Evolutionary conservation across 768 basidiomycete species (phyloP).

Genomic region (Suillus ampliporus): DNA sequence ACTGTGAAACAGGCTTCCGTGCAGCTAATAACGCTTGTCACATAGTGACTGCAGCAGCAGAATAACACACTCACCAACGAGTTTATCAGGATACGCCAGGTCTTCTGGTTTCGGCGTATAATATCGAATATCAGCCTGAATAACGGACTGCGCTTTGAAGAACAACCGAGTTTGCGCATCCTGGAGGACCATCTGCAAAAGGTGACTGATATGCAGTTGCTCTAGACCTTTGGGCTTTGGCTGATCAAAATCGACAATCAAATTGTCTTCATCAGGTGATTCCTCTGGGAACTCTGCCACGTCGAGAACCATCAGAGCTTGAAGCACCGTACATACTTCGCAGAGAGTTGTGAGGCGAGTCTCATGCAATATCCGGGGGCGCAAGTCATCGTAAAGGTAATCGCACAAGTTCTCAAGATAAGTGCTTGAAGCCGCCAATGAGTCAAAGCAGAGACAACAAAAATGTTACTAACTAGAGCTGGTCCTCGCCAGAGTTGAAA

Average conservation of each 20-base stretch:
- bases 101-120: slow-evolving; percentile 81
- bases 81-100: slow-evolving; percentile 84
- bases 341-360: slow-evolving; percentile 86
- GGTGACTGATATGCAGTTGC: slow-evolving; percentile 76
- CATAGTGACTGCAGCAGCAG: background rate
- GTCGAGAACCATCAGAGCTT: slow-evolving; percentile 95
- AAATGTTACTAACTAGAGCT: slow-evolving; percentile 61
- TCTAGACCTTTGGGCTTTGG: slow-evolving; percentile 49
- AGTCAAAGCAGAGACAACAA: background rate
- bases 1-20: slow-evolving; percentile 47
- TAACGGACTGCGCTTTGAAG: slow-evolving; percentile 93
- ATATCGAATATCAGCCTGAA: slow-evolving; percentile 87
- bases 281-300: slow-evolving; percentile 49
- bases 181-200: slow-evolving; percentile 90
- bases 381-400: slow-evolving; percentile 92
- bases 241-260: slow-evolving; percentile 47
- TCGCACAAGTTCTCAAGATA: slow-evolving; percentile 94
- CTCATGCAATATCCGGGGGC: slow-evolving; percentile 95
- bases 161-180: slow-evolving; percentile 96
- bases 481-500: slow-evolving; percentile 85
- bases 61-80: slow-evolving; percentile 58
- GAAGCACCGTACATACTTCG: slow-evolving; percentile 94
- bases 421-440: slow-evolving; percentile 52
- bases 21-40: slow-evolving; percentile 42
- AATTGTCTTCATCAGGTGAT: slow-evolving; percentile 38